Conservation (phyloP, 2,329 filamentous ascomycete genomes). For the Xylariaceae sp. region DNA sequence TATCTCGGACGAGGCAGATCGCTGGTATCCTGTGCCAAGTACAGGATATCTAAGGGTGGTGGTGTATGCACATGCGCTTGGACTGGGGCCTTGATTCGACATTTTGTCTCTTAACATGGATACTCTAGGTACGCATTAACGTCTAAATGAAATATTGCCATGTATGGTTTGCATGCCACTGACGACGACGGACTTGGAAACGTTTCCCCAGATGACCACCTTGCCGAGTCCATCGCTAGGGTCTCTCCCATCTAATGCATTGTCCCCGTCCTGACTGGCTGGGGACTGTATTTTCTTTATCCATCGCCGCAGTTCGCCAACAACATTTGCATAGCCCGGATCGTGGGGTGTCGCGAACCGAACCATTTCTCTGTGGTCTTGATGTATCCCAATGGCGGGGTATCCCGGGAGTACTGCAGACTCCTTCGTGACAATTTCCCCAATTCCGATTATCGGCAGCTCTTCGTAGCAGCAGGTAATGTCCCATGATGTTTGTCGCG, state of each 20-base stretch:
- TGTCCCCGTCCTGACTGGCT: neutral
- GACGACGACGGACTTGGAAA: constrained; percentile 4
- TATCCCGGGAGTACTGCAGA: constrained; percentile 4
- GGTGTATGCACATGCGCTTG: too few relatives aligned
- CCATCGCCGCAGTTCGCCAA: constrained; percentile 8
- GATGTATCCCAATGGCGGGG: constrained; percentile 4
- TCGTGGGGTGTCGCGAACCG: constrained; percentile 3
- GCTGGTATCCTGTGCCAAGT: too few relatives aligned
- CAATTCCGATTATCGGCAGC: neutral
- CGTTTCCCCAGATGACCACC: constrained; percentile 8
- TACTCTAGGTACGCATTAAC: constrained; percentile 1
- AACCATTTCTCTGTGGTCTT: constrained; percentile 2
- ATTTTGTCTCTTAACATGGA: neutral
- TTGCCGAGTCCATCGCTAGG: neutral
- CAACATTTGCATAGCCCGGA: constrained; percentile 3
- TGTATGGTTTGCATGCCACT: constrained; percentile 10
- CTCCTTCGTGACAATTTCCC: constrained; percentile 2
- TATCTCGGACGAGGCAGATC: too few relatives aligned
- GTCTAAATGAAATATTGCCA: constrained; percentile 8
- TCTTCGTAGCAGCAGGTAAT: constrained; percentile 11
- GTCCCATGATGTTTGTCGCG: neutral
- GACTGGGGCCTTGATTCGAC: too few relatives aligned
- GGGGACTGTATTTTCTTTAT: neutral
- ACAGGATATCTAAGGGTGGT: too few relatives aligned
- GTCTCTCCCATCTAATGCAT: neutral